Conservation (phyloP, 2,329 filamentous ascomycete species). For the Amesomyces nigricolor region DNA sequence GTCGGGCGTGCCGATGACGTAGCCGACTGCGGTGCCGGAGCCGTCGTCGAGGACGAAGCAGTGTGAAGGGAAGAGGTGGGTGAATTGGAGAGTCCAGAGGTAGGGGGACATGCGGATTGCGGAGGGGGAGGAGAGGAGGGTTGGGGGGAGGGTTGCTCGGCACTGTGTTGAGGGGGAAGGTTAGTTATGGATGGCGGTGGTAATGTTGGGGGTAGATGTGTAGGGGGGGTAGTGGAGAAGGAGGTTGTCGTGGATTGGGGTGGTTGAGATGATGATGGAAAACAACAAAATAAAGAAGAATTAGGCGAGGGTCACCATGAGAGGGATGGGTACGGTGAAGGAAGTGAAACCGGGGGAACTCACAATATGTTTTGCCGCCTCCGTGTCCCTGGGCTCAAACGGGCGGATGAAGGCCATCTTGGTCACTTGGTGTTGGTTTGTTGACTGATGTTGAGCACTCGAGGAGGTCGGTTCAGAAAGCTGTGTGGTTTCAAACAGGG, state of each 20-base stretch:
- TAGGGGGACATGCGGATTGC: constrained; percentile 40
- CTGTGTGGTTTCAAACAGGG: too few species aligned
- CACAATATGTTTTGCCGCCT: constrained; percentile 24
- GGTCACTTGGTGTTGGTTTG: neutral
- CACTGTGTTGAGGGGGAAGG: constrained; percentile 34
- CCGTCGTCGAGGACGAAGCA: constrained; percentile 48
- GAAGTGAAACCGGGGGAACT: neutral
- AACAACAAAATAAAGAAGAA: neutral
- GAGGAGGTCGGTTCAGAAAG: neutral
- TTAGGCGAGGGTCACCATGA: too few species aligned
- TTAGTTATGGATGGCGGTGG: constrained; percentile 14
- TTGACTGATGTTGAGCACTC: neutral
- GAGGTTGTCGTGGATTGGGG: neutral
- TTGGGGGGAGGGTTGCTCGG: constrained; percentile 42
- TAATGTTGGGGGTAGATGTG: constrained; percentile 29
- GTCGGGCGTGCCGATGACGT: constrained; percentile 44
- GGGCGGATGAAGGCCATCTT: constrained; percentile 43
- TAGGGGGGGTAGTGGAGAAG: neutral
- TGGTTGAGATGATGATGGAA: neutral
- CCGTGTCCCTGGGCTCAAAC: constrained; percentile 21
- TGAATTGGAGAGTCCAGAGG: constrained; percentile 48
- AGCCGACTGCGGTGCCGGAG: constrained; percentile 40
- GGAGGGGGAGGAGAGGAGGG: constrained; percentile 33
- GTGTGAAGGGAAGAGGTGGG: constrained; percentile 39
- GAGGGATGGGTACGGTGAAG: too few species aligned